Evolutionary conservation across 495 filamentous ascomycete genomes (phyloP).

Genomic region (Cryomyces antarcticus): DNA sequence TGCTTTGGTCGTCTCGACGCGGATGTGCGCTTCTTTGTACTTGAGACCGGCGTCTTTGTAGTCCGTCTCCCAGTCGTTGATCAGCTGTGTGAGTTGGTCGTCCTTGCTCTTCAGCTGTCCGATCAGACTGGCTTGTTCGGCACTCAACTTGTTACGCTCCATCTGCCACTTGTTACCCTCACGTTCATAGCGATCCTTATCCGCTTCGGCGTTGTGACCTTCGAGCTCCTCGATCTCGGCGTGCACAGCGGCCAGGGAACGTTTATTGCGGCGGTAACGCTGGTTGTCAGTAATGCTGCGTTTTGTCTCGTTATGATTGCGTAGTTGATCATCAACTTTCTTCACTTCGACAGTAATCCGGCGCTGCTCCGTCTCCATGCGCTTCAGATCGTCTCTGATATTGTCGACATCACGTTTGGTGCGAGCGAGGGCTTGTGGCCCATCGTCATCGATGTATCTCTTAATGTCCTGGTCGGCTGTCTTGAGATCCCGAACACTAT

Average conservation of each 20-base stretch:
- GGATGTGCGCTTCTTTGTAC: constrained; percentile 76
- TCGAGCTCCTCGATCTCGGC: constrained; percentile 58
- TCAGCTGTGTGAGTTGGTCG: constrained; percentile 43
- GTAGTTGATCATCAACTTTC: constrained; percentile 54
- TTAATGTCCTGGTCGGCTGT: constrained; percentile 57
- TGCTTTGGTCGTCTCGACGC: constrained; percentile 80
- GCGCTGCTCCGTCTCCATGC: constrained; percentile 44
- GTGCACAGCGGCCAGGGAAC: constrained; percentile 42
- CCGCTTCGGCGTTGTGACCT: constrained; percentile 59
- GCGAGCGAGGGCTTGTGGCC: constrained; percentile 44
- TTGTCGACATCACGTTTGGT: constrained; percentile 47
- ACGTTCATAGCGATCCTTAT: constrained; percentile 49
- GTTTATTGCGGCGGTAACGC: constrained; percentile 51
- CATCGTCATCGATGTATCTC: constrained; percentile 57
- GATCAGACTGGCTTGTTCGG: constrained; percentile 40
- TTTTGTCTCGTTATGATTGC: constrained; percentile 57
- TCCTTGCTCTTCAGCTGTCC: constrained; percentile 67
- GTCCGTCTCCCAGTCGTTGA: constrained; percentile 63
- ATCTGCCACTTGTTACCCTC: constrained; percentile 44
- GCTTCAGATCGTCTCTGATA: constrained; percentile 42
- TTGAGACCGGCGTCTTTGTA: constrained; percentile 67
- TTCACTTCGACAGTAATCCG: constrained; percentile 50
- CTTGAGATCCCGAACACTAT: constrained; percentile 57
- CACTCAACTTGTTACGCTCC: constrained; percentile 37
- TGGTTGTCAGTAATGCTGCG: constrained; percentile 75